Percentiles rank a stretch among this genome's conserved stretches.
Conservation (phyloP, 75 land plant genomes). For the Selaginella moellendorffii region DNA sequence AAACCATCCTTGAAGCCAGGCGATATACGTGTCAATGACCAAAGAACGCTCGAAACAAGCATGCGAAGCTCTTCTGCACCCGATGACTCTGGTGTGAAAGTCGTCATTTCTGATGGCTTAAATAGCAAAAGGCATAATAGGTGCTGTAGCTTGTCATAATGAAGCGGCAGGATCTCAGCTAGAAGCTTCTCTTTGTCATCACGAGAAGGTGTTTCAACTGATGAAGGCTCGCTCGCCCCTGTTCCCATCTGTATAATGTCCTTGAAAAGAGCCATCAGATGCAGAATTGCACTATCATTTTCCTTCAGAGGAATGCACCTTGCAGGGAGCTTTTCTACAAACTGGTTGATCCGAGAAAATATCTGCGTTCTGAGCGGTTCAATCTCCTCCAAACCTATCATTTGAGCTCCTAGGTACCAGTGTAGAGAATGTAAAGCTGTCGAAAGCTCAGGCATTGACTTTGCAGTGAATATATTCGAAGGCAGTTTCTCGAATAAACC, state of each 20-base stretch:
- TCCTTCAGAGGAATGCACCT: no score
- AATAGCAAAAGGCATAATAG: conserved; percentile 18
- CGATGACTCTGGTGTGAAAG: conserved; percentile 9
- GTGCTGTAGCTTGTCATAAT: conserved; percentile 11
- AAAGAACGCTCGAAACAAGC: conserved; percentile 19
- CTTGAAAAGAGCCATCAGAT: conserved; percentile 17
- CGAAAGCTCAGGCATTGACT: neutral
- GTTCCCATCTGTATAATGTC: conserved; percentile 14
- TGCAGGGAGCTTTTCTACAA: no score
- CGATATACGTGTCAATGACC: conserved; percentile 11
- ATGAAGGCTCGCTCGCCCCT: conserved; percentile 14
- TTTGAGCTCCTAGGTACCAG: no score
- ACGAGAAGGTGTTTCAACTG: neutral
- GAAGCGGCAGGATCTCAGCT: conserved; percentile 10
- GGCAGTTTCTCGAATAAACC: no score
- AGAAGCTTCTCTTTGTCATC: neutral
- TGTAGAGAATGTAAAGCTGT: no score
- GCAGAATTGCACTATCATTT: conserved; percentile 11
- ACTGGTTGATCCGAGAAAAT: no score
- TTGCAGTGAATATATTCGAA: neutral
- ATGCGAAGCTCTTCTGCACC: conserved; percentile 17
- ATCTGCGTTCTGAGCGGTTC: no score
- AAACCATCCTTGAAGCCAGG: conserved; percentile 11
- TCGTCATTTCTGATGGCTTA: conserved; percentile 19
- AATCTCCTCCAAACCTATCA: no score